Base-by-base conservation (phyloP, 139 green algal genomes). In the Pleodorina starrii region DNA sequence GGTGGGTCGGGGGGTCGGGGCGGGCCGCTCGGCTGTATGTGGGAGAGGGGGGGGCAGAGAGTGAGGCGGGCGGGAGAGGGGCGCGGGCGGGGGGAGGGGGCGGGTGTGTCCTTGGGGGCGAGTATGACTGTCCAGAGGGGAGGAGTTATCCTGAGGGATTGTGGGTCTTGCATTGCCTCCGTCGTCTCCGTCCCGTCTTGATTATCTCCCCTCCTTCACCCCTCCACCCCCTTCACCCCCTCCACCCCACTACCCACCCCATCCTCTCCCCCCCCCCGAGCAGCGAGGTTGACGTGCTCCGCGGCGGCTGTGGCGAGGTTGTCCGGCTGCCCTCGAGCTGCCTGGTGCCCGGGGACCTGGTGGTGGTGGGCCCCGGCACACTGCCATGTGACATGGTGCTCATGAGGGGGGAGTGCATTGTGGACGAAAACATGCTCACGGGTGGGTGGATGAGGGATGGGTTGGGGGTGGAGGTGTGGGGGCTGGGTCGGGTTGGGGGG, bases 371-470 rank as follows among this genome's bases (percentile, higher is more conserved):
- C 21, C 85, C 91, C 0, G 92, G 92, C 23, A 48, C 85, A 3
- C 82, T 97, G 86, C 89, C 95, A 21, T 92, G 84, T 44, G 95
- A 97, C 89, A 40, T 92, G 36, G 94, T 95, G 68, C 90, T 96
- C 43, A 50, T 97, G 44, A 76, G 84, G 32, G 94, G 95, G 5
- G 94, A 96, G 85, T 90, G 78, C 66, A 96, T 96, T 35, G 90
- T 97, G 40, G 95, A 96, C 38, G 94, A 96, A 48, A 95, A 95
- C 87, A 96, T 96, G 92, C 91, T 96, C 48, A 96, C 94, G 5
- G 94, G 94, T 68, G 71, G 74, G 43, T 11, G 44, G 74, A 36
- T 10, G 9, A n/a, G n/a, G n/a, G n/a, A n/a, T n/a, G n/a, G 69
- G 69, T 5, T 48, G 36, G 69, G 36, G 12, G 69, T 57, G 48